Evolutionary conservation across 73 alveolate species (phyloP), one percentile per base, ranked within the genome.

Genomic region (Blepharisma japonicum): DNA sequence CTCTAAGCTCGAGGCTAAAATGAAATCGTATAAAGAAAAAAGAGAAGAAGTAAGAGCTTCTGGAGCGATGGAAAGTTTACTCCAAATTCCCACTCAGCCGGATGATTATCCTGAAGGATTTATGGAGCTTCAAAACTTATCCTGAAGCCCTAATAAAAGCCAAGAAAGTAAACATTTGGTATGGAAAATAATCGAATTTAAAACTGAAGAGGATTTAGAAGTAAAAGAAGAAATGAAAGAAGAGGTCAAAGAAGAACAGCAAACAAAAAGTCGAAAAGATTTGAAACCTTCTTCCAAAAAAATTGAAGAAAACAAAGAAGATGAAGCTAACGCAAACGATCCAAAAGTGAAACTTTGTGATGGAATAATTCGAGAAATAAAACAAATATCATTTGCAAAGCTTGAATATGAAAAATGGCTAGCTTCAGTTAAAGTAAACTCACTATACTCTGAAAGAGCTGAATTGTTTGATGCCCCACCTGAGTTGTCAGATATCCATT

Each of bases 201-300:
- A 70, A 70, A 70, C 45, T 5, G 66, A 70, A 14, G 66, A 47
- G 66, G 80, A 70, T 45, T 45, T 70, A 23, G 80, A 70, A 45
- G 11, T n/a, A 9, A 70, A 70, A 47, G 66, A 45, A 39, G 80
- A 70, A 45, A 54, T 18, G 2, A 45, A 45, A 70, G 80, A 70
- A 54, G 56, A 70, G 46, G 42, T 32, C 42, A 70, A 70, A 70
- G 66, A 70, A 70, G 80, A 70, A 70, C 32, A 9, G 14, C 42
- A 32, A 32, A 32, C 42, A 0, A 32, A 32, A 32, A 70, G 46
- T 7, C 11, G 46, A 70, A 70, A 70, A 47, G 80, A 47, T 45
- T 18, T 45, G 32, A 70, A 70, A 47, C 55, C 80, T 45, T 21
- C 56, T 70, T 11, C 27, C 5, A 70, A 70, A 5, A 47, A 39